phyloP scores from a whole-genome alignment of 2,329 filamentous ascomycete species.

The Knufia fluminis region DNA sequence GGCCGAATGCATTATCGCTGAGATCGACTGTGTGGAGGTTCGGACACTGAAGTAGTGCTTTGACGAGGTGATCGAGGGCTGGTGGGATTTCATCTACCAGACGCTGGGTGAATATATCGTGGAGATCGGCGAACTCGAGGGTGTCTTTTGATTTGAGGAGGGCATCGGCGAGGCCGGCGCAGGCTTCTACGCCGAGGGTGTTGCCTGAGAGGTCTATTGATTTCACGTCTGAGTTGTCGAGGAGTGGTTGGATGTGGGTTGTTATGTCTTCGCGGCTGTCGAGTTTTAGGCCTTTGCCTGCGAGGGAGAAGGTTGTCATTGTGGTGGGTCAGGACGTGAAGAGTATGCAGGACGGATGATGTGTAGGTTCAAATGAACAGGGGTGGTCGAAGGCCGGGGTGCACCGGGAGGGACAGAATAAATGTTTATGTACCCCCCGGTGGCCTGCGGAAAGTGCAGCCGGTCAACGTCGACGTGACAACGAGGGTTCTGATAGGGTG shows the following conservation, averaged over 20 bases:
- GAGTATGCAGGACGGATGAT: too few species aligned
- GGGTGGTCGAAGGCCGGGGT: too few species aligned
- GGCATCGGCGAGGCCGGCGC: conserved; percentile 65
- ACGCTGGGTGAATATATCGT: conserved; percentile 95
- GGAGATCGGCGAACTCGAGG: conserved; percentile 74
- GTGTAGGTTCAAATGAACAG: too few species aligned
- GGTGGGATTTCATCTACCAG: conserved; percentile 88
- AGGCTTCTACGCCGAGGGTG: conserved; percentile 82
- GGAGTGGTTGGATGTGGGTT: conserved; percentile 67
- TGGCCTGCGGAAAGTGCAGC: too few species aligned
- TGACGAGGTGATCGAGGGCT: conserved; percentile 76
- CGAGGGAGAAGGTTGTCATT: conserved; percentile 63
- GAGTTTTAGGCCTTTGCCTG: conserved; percentile 87
- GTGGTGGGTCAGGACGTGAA: too few species aligned
- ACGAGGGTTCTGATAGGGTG: too few species aligned
- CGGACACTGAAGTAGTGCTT: conserved; percentile 73
- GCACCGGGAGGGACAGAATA: too few species aligned
- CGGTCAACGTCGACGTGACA: too few species aligned
- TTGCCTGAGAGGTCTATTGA: conserved; percentile 84
- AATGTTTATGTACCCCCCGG: too few species aligned
- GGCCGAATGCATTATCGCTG: conserved; percentile 95
- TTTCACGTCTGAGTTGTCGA: conserved; percentile 63
- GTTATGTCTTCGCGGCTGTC: conserved; percentile 80
- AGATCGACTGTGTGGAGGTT: conserved; percentile 87
- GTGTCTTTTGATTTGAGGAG: conserved; percentile 77